A percentile compares a stretch with the other conserved stretches of the same genome.
Conservation (phyloP, 2,329 filamentous ascomycete genomes). For the Tothia fuscella region DNA sequence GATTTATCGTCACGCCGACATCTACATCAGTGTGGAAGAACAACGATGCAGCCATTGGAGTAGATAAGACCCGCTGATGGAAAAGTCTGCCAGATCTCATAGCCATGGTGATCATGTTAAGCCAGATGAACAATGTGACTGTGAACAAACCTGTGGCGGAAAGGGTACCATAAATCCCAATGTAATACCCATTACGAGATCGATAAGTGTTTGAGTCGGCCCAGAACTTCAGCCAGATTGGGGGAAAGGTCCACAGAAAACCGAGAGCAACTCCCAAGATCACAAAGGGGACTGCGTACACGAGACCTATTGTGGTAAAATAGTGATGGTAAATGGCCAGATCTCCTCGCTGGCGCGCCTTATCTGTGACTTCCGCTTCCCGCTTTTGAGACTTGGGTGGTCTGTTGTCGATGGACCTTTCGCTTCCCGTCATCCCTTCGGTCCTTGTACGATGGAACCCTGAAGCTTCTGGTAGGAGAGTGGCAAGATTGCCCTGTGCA, state of each 20-base stretch:
- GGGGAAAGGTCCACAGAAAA: constrained; percentile 23
- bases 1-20: constrained; percentile 13
- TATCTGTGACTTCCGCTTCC: constrained; percentile 21
- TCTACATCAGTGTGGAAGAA: constrained; percentile 14
- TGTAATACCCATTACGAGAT: background rate
- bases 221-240: constrained; percentile 1
- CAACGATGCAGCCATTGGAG: constrained; percentile 5
- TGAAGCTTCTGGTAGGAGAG: background rate
- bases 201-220: background rate
- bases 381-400: too few relatives aligned
- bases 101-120: constrained; percentile 12
- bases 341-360: constrained; percentile 22
- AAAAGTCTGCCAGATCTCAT: background rate
- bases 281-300: constrained; percentile 20
- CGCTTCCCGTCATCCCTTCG: constrained; percentile 10
- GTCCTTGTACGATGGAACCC: too few relatives aligned
- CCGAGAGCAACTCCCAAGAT: constrained; percentile 22
- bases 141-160: background rate
- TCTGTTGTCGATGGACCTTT: constrained; percentile 18
- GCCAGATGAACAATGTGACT: too few relatives aligned
- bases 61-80: background rate
- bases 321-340: constrained; percentile 24
- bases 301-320: constrained; percentile 21
- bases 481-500: background rate
- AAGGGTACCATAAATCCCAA: background rate